phyloP scores from a whole-genome alignment of 352 stramenopile species.

The Pilasporangium apinafurcum region DNA sequence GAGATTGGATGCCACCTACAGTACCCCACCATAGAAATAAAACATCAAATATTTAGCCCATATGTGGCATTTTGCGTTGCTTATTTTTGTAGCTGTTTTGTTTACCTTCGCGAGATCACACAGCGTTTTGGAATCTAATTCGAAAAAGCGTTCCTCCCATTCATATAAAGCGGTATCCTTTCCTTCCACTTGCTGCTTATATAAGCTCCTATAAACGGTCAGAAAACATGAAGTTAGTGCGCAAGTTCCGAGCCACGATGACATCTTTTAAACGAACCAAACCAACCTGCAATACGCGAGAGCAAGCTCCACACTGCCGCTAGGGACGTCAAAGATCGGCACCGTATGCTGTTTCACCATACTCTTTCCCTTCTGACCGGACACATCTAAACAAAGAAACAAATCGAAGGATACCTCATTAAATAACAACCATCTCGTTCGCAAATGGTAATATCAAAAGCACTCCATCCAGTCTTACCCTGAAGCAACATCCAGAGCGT shows the following conservation, averaged over 20 bases:
- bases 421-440: neutral
- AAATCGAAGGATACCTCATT: neutral
- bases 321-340: conserved; percentile 70
- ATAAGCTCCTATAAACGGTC: conserved; percentile 40
- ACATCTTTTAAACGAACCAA: neutral
- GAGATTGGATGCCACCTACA: conserved; percentile 60
- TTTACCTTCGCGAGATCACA: conserved; percentile 67
- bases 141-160: conserved; percentile 65
- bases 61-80: neutral
- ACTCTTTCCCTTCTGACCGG: conserved; percentile 39
- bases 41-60: neutral
- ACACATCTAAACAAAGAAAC: conserved; percentile 25
- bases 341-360: conserved; percentile 62
- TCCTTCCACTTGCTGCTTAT: conserved; percentile 72
- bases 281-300: conserved; percentile 67
- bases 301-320: conserved; percentile 57
- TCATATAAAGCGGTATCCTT: conserved; percentile 42
- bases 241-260: neutral
- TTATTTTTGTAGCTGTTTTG: neutral
- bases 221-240: conserved; percentile 1
- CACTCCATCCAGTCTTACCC: conserved; percentile 16
- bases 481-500: conserved; percentile 78
- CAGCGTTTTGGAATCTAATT: conserved; percentile 70
- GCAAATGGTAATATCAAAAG: neutral
- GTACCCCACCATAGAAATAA: neutral